Evolutionary conservation across 345 rosid genomes (phyloP).

Genomic region (Camelina neglecta): DNA sequence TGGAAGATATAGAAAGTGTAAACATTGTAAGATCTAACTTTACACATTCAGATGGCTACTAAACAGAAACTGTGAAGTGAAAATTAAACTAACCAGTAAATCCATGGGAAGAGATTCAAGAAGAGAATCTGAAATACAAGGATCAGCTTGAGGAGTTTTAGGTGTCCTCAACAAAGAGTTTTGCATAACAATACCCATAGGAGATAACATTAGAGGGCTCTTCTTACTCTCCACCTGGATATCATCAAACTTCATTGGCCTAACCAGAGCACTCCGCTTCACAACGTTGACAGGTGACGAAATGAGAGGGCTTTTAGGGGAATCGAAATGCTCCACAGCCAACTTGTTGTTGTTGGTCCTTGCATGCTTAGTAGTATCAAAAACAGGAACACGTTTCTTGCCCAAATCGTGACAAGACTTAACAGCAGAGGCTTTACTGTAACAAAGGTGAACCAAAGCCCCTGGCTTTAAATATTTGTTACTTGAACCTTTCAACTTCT

Average conservation of each 20-base stretch:
- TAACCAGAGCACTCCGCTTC: slow-evolving; percentile 51
- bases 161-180: slow-evolving; percentile 65
- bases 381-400: slow-evolving; percentile 66
- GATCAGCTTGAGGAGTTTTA: slow-evolving; percentile 65
- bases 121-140: slow-evolving; percentile 64
- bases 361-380: slow-evolving; percentile 49
- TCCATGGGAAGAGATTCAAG: slow-evolving; percentile 91
- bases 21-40: background rate
- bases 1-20: slow-evolving; percentile 37
- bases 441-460: slow-evolving; percentile 75
- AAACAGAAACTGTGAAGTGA: background rate
- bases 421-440: slow-evolving; percentile 51
- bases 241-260: slow-evolving; percentile 48
- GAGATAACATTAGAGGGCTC: slow-evolving; percentile 69
- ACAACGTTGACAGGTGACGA: slow-evolving; percentile 61
- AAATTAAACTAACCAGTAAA: slow-evolving; percentile 61
- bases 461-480: slow-evolving; percentile 82
- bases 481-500: slow-evolving; percentile 58
- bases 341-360: slow-evolving; percentile 36
- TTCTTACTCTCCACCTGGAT: slow-evolving; percentile 48
- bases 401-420: slow-evolving; percentile 78
- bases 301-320: slow-evolving; percentile 60
- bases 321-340: slow-evolving; percentile 39
- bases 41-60: background rate
- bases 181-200: slow-evolving; percentile 61